A percentile compares a stretch with the other conserved stretches of the same genome.
These are phyloP conservation scores for Paxillus ammoniavirescens DNA, from an alignment of 768 basidiomycete genomes.

Conservation along the genomic window DNA sequence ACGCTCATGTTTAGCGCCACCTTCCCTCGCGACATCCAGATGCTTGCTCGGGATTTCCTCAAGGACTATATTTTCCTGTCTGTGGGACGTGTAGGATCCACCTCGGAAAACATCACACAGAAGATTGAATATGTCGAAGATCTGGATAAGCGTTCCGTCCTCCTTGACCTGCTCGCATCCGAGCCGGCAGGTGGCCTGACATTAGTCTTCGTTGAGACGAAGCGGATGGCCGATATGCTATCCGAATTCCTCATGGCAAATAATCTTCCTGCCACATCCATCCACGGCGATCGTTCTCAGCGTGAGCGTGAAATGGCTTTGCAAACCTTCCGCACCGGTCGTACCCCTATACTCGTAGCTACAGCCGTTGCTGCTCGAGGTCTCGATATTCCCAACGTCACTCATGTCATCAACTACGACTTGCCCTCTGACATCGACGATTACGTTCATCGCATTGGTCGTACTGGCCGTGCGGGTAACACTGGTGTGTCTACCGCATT, in stretches of 20 bases:
- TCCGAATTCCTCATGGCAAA: conserved; percentile 91
- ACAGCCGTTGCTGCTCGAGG: conserved; percentile 99
- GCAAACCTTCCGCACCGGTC: conserved; percentile 91
- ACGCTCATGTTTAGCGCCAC: conserved; percentile 99
- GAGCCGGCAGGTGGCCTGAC: conserved; percentile 73
- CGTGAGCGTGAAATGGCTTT: conserved; percentile 96
- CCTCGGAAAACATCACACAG: conserved; percentile 99
- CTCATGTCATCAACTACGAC: conserved; percentile 98
- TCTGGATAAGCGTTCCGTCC: conserved; percentile 91
- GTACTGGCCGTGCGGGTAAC: conserved; percentile 98
- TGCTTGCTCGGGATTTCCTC: conserved; percentile 92
- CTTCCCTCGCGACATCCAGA: conserved; percentile 98
- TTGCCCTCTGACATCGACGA: conserved; percentile 98
- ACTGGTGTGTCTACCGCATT: conserved; percentile 95
- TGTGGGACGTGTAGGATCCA: conserved; percentile 97
- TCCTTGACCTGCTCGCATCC: conserved; percentile 89
- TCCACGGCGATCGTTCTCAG: conserved; percentile 97
- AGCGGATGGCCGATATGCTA: conserved; percentile 98
- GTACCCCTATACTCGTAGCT: conserved; percentile 95
- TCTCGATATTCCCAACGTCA: conserved; percentile 98
- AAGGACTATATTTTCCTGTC: conserved; percentile 99
- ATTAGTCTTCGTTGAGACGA: conserved; percentile 98
- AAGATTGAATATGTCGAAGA: conserved; percentile 99
- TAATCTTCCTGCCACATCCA: conserved; percentile 88
- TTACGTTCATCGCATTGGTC: conserved; percentile 97